These are phyloP conservation scores for Candida montana DNA, from an alignment of 805 yeast genomes.

Conservation along the genomic window DNA sequence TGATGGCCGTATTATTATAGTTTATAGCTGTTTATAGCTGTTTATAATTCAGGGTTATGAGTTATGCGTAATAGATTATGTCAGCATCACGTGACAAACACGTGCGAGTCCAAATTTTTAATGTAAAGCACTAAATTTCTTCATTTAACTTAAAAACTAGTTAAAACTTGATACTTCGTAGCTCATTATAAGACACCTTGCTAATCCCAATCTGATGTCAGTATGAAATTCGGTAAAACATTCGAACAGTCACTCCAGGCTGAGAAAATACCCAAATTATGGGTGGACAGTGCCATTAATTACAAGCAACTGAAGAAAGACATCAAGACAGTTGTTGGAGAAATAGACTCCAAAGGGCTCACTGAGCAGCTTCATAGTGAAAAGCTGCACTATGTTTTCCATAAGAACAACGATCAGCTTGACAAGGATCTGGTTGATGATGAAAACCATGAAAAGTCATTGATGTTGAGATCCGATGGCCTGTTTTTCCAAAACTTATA, in stretches of 20 bases:
- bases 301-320: slow-evolving; percentile 67
- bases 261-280: slow-evolving; percentile 58
- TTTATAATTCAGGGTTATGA: no score
- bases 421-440: slow-evolving; percentile 4
- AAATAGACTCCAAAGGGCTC: slow-evolving; percentile 54
- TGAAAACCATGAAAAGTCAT: neutral
- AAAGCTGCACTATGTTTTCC: slow-evolving; percentile 18
- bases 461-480: slow-evolving; percentile 5
- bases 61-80: no score
- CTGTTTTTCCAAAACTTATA: slow-evolving; percentile 6
- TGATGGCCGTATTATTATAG: no score
- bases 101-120: neutral
- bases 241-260: slow-evolving; percentile 58
- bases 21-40: no score
- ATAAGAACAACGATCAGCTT: slow-evolving; percentile 7
- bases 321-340: slow-evolving; percentile 59
- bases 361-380: slow-evolving; percentile 33
- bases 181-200: no score
- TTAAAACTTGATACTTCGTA: no score
- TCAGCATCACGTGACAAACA: no score
- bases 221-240: slow-evolving; percentile 79
- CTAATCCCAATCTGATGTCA: no score
- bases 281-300: slow-evolving; percentile 66
- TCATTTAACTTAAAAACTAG: no score
- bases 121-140: no score